These are phyloP conservation scores for Harrya chromipes DNA, from an alignment of 768 basidiomycete genomes.

Conservation along the genomic window DNA sequence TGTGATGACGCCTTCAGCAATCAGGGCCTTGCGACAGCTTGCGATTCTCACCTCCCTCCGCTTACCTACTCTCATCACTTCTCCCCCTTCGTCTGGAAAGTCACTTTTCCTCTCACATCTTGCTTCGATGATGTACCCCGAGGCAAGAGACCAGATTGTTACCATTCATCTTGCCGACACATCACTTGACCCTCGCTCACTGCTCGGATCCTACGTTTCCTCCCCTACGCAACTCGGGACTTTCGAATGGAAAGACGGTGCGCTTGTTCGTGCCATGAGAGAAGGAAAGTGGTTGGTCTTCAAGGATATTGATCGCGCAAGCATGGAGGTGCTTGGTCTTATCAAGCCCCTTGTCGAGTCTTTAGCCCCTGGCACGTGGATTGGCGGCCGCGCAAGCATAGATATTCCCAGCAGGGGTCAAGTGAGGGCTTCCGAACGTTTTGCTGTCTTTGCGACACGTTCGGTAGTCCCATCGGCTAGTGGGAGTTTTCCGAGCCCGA, in stretches of 20 bases:
- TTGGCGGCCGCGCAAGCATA: constrained; percentile 67
- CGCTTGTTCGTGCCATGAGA: constrained; percentile 83
- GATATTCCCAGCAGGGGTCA: constrained; percentile 71
- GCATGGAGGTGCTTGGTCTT: constrained; percentile 83
- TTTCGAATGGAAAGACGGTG: constrained; percentile 97
- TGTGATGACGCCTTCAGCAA: constrained; percentile 63
- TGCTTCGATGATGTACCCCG: constrained; percentile 60
- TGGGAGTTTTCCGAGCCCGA: constrained; percentile 50
- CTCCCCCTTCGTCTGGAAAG: constrained; percentile 87
- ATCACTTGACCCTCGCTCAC: constrained; percentile 88
- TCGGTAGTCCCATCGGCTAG: constrained; percentile 52
- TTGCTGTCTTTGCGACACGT: constrained; percentile 87
- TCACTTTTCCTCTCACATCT: constrained; percentile 76
- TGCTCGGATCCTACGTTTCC: constrained; percentile 91
- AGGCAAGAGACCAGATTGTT: constrained; percentile 64
- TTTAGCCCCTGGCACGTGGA: constrained; percentile 62
- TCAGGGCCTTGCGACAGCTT: constrained; percentile 56
- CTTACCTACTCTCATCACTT: constrained; percentile 78
- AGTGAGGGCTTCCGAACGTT: constrained; percentile 73
- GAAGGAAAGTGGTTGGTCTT: constrained; percentile 93
- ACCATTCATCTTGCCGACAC: constrained; percentile 92
- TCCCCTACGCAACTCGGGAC: constrained; percentile 78
- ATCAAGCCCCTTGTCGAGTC: constrained; percentile 84
- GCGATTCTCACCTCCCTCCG: constrained; percentile 64
- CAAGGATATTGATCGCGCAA: constrained; percentile 89